Base-by-base conservation (phyloP, 805 yeast genomes). In the Cyberlindnera euphorbiae region DNA sequence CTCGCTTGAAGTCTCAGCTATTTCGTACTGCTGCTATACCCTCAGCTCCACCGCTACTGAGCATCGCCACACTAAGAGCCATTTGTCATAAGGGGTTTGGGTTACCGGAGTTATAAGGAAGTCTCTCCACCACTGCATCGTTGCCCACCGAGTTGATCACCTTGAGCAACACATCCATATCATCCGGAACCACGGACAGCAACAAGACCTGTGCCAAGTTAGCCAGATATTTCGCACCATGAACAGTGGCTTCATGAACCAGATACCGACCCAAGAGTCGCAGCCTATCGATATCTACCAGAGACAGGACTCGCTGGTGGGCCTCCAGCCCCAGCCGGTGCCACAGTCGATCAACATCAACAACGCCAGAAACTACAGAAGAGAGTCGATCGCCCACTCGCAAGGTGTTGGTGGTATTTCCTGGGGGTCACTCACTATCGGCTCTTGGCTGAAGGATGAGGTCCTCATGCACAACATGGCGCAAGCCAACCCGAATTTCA, bases 401-500 rank as follows among this genome's bases (percentile, higher is more conserved):
- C 96, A 87, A 58, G 97, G 97, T 9, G 85, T 93, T 81, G 97
- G 97, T 29, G 98, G 97, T 31, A 84, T 90, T 23, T 82, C 95
- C 8, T 90, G 97, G 96, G 97, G 97, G 16, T 88, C 95, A 3
- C 77, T 89, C 39, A 82, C 95, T 18, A 88, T 90, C 21, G 97
- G 97, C 11, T 80, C 93, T 12, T 90, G 98, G 98, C 67, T 90
- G 17, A 83, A 88, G 55, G 97, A 90, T 59, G 98, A 90, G 55
- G 90, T 83, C 14, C 71, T 83, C 77, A 73, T 82, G 66, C 70
- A 60, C 30, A 48, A 47, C 33, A 39, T 44, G 30, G 31, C 32
- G 40, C 53, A 45, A 14, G 17, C 30, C 6, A 15, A 13, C 17
- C 7, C 28, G 13, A 34, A 33, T 15, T 32, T 36, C 31, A 35